phyloP scores from a whole-genome alignment of 805 yeast species.

The Candida xyloterini region DNA sequence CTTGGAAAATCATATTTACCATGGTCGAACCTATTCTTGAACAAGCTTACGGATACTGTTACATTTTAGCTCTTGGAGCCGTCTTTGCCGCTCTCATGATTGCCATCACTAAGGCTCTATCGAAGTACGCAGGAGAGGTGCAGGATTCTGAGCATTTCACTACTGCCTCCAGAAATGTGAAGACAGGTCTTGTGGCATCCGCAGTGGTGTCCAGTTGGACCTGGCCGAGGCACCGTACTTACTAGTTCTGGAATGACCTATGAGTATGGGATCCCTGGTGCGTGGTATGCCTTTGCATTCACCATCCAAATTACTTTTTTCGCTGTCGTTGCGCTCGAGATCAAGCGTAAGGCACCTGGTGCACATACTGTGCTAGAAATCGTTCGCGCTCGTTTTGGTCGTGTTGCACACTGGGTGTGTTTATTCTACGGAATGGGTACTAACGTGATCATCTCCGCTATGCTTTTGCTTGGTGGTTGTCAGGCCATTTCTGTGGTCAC shows the following conservation, averaged over 20 bases:
- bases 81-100: conserved; percentile 45
- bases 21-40: conserved; percentile 26
- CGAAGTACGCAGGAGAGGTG: conserved; percentile 36
- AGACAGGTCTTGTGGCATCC: conserved; percentile 41
- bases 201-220: conserved; percentile 44
- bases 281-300: conserved; percentile 31
- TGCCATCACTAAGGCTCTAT: conserved; percentile 35
- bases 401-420: conserved; percentile 35
- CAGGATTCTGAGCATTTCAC: conserved; percentile 44
- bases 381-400: conserved; percentile 37
- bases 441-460: conserved; percentile 37
- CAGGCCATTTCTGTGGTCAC: conserved; percentile 39
- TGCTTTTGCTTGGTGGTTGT: conserved; percentile 43
- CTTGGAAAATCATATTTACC: not conserved
- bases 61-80: conserved; percentile 40
- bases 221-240: conserved; percentile 29
- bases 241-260: conserved; percentile 26
- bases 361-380: conserved; percentile 42
- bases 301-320: conserved; percentile 38
- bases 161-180: conserved; percentile 43
- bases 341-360: conserved; percentile 40
- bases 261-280: conserved; percentile 22
- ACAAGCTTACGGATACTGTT: conserved; percentile 40
- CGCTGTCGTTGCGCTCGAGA: conserved; percentile 37
- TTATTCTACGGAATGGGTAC: conserved; percentile 37